Base-by-base conservation (phyloP, 2,329 filamentous ascomycete species). In the Exophiala spinifera region DNA sequence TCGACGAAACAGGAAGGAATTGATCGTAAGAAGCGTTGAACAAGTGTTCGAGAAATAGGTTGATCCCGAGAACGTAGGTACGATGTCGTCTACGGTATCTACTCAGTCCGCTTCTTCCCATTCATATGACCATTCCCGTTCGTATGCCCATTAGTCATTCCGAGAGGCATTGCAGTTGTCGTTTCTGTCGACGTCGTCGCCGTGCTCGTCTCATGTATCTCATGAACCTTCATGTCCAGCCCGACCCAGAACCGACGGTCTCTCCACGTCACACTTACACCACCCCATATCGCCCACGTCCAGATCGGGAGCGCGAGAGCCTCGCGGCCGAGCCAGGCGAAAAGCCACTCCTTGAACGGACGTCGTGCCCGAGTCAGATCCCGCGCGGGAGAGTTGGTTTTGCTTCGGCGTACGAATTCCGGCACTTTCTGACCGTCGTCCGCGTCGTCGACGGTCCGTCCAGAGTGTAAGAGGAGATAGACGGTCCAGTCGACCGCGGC, bases 211-310 rank as follows among this genome's bases (percentile, higher is more conserved):
- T 56, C 60, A 34, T 69, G 60, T 45, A 82, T 75, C 63, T 84
- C 83, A 61, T 82, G 78, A 21, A 95, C 92, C 47, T 85, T 88
- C 79, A 92, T 92, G 68, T 97, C 88, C 63, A 89, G 79, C 1
- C 86, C 83, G 1, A 97, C 91, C 64, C 81, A 82, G 68, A 97
- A 97, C 23, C 76, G 80, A 65, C 85, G 86, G 0, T 91, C 92
- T 51, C 94, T 78, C 95, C 94, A 99, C 49, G 82, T 82, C 0
- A 99, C 89, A 0, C 85, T 92, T 1, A 87, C 84, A 0, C 94
- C 94, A n/a, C 92, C 86, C 63, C 89, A 83, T 17, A 96, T 88
- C 1, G 94, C 94, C 82, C 87, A 91, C 0, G 83, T 75, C 94
- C 94, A 99, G 55, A 99, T 87, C 0, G 91, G 91, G 43, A 96